Conservation (phyloP, 2,329 filamentous ascomycete species). For the Herpotrichia juniperi region DNA sequence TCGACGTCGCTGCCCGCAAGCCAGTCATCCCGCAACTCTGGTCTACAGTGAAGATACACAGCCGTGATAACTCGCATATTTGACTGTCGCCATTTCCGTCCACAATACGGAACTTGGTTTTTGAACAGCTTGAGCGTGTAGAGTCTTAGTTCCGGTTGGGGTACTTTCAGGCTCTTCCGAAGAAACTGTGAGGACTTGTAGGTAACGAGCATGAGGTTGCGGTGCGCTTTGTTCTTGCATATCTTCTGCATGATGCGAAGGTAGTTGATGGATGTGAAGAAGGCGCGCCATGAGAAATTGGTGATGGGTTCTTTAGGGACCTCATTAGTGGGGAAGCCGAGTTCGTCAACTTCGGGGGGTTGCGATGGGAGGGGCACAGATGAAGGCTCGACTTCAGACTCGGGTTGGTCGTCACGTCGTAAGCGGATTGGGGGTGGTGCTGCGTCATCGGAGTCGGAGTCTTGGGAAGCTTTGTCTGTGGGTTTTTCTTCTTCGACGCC, state of each 20-base stretch:
- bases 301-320: conserved; percentile 80
- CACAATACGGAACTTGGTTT: conserved; percentile 96
- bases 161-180: conserved; percentile 88
- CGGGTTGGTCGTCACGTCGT: conserved; percentile 48
- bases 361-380: conserved; percentile 30
- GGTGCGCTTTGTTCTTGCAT: conserved; percentile 93
- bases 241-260: conserved; percentile 97
- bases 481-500: conserved; percentile 36
- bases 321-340: conserved; percentile 78
- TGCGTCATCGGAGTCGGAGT: conserved; percentile 66
- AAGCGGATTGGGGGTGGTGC: conserved; percentile 79
- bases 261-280: conserved; percentile 94
- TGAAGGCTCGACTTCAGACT: conserved; percentile 27
- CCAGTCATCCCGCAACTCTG: conserved; percentile 95
- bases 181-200: conserved; percentile 95
- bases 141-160: conserved; percentile 82
- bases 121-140: conserved; percentile 99
- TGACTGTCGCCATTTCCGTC: conserved; percentile 94
- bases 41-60: conserved; percentile 91
- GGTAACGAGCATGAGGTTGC: conserved; percentile 89
- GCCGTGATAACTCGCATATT: conserved; percentile 99
- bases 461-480: conserved; percentile 26
- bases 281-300: conserved; percentile 89
- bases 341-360: conserved; percentile 75
- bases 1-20: conserved; percentile 89